Base-by-base conservation (phyloP, 179 eudicot genomes). In the Silene noctiflora region DNA sequence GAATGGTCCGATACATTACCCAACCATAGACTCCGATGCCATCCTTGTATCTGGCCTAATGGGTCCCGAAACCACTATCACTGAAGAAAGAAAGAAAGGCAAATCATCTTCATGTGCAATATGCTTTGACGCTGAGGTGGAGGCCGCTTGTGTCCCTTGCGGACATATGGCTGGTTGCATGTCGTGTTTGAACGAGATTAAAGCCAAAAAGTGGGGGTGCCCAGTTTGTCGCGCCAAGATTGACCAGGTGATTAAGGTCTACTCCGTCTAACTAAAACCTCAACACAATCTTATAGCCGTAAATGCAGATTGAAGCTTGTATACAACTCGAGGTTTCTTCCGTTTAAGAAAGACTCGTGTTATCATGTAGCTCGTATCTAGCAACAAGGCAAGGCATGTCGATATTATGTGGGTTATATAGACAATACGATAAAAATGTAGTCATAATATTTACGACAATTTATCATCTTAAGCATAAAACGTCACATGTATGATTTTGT, bases 151-250 rank as follows among this genome's bases (percentile, higher is more conserved):
- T 53, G 85, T 95, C 2, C 99, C 99, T 3, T 95, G 99, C 74
- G 99, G 99, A 19, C 99, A 95, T 82, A 86, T 95, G 99, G 93
- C 90, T 73, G 99, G 99, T 31, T 95, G 99, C 86, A 90, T 95
- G 89, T 83, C 94, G 11, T 95, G 99, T 85, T 86, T 95, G 88
- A 89, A 78, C 71, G 98, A 91, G 78, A 79, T 95, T 31, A 89
- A 88, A 78, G 84, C 72, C 68, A 95, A 93, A 80, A 90, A 90
- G 20, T 89, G 89, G 91, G 99, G 99, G 17, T 93, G 98, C 81
- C 99, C 98, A 8, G 91, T 95, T n/a, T 95, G 98, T 67, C 96
- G 99, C 27, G 74, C 97, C 79, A 86, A 88, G 74, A 91, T 95
- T 24, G 92, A 89, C 79, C 97, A 91, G 70, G 81, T 95, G 66